Evolutionary conservation across 306 rosid genomes (phyloP).

Genomic region (Cucurbita argyrosperma): DNA sequence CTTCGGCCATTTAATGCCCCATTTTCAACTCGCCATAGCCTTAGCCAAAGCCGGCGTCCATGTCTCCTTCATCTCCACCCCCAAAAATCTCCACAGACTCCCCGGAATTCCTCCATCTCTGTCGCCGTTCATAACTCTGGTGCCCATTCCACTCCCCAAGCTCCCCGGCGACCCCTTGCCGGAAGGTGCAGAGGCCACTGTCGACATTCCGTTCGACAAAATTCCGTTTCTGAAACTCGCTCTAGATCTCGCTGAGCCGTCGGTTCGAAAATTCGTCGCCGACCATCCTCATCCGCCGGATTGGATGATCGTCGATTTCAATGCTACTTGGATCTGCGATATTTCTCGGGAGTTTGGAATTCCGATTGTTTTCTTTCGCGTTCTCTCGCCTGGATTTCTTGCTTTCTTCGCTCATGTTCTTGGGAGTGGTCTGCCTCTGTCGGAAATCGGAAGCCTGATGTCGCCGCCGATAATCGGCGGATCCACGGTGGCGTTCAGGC

Average conservation of each 20-base stretch:
- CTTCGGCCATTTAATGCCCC: slow-evolving; percentile 10
- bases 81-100: slow-evolving; percentile 9
- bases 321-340: background rate
- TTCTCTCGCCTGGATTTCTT: background rate
- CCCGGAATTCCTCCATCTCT: slow-evolving; percentile 1
- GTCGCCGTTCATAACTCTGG: background rate
- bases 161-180: background rate
- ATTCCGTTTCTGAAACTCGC: background rate
- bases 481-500: background rate
- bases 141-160: slow-evolving; percentile 2
- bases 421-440: background rate
- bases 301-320: slow-evolving; percentile 14
- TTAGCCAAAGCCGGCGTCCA: slow-evolving; percentile 9
- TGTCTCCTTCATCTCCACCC: slow-evolving; percentile 13
- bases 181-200: slow-evolving; percentile 8
- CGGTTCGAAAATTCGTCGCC: slow-evolving; percentile 4
- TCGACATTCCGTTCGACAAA: slow-evolving; percentile 6
- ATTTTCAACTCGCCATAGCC: slow-evolving; percentile 6
- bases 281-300: background rate
- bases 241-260: background rate
- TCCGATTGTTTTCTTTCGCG: background rate
- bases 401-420: background rate
- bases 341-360: background rate
- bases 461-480: background rate
- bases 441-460: background rate